phyloP scores from a whole-genome alignment of 305 asterid genomes.

The Fraxinus angustifolia region DNA sequence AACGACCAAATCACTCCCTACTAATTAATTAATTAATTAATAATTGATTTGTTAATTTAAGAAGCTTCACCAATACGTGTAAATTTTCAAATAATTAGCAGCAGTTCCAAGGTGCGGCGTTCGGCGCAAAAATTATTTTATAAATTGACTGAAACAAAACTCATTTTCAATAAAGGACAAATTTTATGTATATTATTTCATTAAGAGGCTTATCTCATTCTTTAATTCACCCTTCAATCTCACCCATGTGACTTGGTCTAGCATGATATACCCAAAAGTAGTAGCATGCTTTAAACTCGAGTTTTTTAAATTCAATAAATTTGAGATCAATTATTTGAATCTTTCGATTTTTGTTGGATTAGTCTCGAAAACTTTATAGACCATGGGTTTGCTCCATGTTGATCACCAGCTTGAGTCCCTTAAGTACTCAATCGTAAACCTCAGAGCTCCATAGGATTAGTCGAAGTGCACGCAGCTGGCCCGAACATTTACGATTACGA shows the following conservation, averaged over 20 bases:
- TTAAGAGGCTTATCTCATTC: neutral
- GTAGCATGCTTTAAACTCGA: neutral
- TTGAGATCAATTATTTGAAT: neutral
- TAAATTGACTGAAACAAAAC: slow-evolving; percentile 25
- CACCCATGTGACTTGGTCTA: slow-evolving; percentile 19
- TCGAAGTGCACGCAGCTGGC: too few relatives aligned
- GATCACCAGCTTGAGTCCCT: too few relatives aligned
- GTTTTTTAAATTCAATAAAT: neutral
- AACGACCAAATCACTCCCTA: slow-evolving; percentile 22
- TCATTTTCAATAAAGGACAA: slow-evolving; percentile 21
- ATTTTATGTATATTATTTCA: neutral
- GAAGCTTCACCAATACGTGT: slow-evolving; percentile 24
- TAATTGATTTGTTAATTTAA: neutral
- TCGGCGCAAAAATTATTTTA: slow-evolving; percentile 65
- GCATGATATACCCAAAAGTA: neutral
- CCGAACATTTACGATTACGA: too few relatives aligned
- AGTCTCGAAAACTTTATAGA: too few relatives aligned
- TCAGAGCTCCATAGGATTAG: too few relatives aligned
- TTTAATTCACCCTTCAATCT: slow-evolving; percentile 9
- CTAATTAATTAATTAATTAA: slow-evolving; percentile 13
- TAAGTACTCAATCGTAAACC: too few relatives aligned
- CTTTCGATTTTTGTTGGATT: neutral
- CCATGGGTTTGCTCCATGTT: too few relatives aligned
- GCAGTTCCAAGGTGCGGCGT: slow-evolving; percentile 87
- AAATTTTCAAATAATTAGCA: slow-evolving; percentile 32